Base-by-base conservation (phyloP, 495 filamentous ascomycete species). In the Podospora pseudoanserina region DNA sequence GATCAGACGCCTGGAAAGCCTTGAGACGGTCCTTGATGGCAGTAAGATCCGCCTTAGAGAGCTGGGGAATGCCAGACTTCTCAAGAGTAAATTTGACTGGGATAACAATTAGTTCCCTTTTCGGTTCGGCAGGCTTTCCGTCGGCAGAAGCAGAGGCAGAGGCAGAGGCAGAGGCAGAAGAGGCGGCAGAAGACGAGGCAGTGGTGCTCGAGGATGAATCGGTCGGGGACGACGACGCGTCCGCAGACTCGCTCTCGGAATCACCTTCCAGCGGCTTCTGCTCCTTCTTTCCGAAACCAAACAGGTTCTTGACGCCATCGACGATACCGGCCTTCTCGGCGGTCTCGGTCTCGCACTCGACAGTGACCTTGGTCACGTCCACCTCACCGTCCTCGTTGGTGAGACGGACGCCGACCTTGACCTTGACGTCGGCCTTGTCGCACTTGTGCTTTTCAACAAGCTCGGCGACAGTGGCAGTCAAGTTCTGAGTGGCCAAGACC, bases 231-330 rank as follows among this genome's bases (percentile, higher is more conserved):
- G 85, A 80, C 7, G 83, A 74, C 27, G 27, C 61, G 13, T 63
- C 61, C 18, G 61, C 61, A 11, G 9, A 7, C 13, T 85, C 81
- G 11, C 82, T 83, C 5, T 81, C 76, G 66, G 61, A 63, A 75
- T 72, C 70, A 67, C 85, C 85, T 4, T 82, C 76, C 20, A 97
- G 79, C 23, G 91, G 87, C 72, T 90, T 87, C 78, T 97, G 94
- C 71, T 96, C 94, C 81, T 94, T 82, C 68, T 88, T 88, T 7
- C 95, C 95, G 73, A 97, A 91, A 18, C 96, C 96, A 74, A 99
- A 94, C 68, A 97, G 87, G 65, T 90, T 92, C 82, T 99, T 99
- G 75, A 98, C 91, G 55, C 91, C 92, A 71, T 97, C 96, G 34
- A 98, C 84, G 62, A 91, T 88, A 26, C 88, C 91, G 74, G 91